Conservation (phyloP, 176 grass and related monocot genomes). For the Aegilops umbellulata region DNA sequence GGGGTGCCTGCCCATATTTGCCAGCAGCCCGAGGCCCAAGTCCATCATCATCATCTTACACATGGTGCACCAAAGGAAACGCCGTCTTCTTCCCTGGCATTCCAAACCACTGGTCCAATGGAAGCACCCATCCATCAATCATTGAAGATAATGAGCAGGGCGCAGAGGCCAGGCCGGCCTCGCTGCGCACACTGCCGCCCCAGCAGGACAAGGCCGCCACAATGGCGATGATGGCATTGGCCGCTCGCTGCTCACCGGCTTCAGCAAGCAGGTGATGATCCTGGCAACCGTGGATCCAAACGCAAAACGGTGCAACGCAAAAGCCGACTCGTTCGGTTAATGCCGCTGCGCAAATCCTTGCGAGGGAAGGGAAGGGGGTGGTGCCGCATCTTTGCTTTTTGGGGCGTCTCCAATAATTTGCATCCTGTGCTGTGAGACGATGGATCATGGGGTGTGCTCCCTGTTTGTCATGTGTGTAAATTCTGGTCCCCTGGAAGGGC, state of each 20-base stretch:
- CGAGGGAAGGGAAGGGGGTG: background rate
- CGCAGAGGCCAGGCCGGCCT: background rate
- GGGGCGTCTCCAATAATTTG: slow-evolving; percentile 49
- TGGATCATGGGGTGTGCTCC: slow-evolving; percentile 9
- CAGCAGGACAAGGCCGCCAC: background rate
- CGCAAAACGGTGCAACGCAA: background rate
- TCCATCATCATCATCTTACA: background rate
- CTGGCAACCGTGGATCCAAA: background rate
- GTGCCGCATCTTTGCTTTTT: slow-evolving; percentile 9
- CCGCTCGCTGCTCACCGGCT: background rate
- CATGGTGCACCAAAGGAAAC: slow-evolving; percentile 32
- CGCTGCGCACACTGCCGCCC: background rate
- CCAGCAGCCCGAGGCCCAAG: slow-evolving; percentile 25
- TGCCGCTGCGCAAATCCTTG: slow-evolving; percentile 10
- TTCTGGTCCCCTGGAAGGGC: slow-evolving; percentile 44
- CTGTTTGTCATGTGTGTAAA: slow-evolving; percentile 60
- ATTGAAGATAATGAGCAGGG: slow-evolving; percentile 52
- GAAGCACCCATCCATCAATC: slow-evolving; percentile 53
- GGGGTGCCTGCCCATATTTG: slow-evolving; percentile 40
- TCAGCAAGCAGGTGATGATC: slow-evolving; percentile 44
- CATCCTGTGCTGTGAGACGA: slow-evolving; percentile 5
- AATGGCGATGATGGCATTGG: background rate
- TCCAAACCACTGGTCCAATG: slow-evolving; percentile 55
- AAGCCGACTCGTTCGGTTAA: slow-evolving; percentile 38
- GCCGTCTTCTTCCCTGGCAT: slow-evolving; percentile 42